Conservation (phyloP, 2,329 filamentous ascomycete genomes). For the Dendryphion nanum region DNA sequence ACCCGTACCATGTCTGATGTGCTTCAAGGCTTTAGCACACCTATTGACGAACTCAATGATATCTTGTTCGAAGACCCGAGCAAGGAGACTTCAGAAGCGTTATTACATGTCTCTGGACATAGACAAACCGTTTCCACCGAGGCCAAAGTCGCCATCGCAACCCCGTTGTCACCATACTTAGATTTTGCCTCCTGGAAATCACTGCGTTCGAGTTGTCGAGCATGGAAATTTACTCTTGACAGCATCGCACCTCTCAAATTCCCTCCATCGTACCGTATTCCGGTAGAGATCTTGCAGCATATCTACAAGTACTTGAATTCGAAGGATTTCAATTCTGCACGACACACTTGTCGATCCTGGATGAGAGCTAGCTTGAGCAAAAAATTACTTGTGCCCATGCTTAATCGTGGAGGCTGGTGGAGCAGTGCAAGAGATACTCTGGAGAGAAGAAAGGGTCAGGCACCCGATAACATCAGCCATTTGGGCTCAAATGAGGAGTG, state of each 20-base stretch:
- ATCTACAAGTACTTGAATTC: conserved; percentile 48
- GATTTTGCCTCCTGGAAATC: no score
- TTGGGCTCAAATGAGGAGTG: conserved; percentile 28
- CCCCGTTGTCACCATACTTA: conserved; percentile 13
- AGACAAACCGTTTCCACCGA: neutral
- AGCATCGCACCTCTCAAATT: conserved; percentile 16
- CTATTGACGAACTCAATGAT: conserved; percentile 17
- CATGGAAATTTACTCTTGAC: neutral
- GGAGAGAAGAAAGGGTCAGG: neutral
- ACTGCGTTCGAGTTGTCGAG: no score
- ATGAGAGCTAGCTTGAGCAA: conserved; percentile 57
- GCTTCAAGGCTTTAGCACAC: conserved; percentile 17
- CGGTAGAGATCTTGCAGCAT: conserved; percentile 50
- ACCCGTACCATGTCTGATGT: conserved; percentile 26
- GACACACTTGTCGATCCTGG: conserved; percentile 61
- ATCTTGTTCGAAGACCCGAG: conserved; percentile 1
- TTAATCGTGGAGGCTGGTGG: conserved; percentile 58
- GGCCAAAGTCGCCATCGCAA: neutral
- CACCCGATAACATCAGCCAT: neutral
- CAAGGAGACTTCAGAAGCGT: conserved; percentile 8
- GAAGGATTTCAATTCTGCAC: conserved; percentile 58
- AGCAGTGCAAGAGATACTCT: conserved; percentile 1
- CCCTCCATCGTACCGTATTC: conserved; percentile 34
- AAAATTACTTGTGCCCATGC: conserved; percentile 52
- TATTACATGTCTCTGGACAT: neutral